Base-by-base conservation (phyloP, 1,284 basidiomycete species). In the Irpex sp. region DNA sequence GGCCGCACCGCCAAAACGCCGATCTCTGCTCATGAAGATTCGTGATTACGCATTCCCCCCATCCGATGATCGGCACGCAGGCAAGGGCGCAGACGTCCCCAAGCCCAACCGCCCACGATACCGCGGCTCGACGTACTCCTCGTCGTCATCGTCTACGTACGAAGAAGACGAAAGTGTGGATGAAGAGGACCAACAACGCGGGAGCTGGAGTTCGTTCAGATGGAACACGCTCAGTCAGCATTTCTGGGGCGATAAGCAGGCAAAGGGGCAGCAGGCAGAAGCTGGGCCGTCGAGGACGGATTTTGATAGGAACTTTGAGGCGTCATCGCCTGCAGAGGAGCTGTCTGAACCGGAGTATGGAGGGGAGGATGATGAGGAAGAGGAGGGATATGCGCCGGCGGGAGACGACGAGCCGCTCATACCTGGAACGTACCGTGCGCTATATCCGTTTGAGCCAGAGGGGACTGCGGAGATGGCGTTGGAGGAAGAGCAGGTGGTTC, bases 381-480 rank as follows among this genome's bases (percentile, higher is more conserved):
- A 70, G 1, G 69, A 71, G 2, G 71, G 70, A 17, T 65, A 62
- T 19, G 68, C 3, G 60, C 49, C 21, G 61, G 65, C 70, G 7
- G 69, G 72, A 15, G 74, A 75, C 65, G 78, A 76, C 21, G 73
- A 76, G 11, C 78, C 79, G 37, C 77, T 90, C 1, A 73, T 78
- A 17, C 88, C 90, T 0, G 91, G 91, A 0, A 64, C 87, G 1
- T 92, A 92, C 69, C 84, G 87, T 6, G 89, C 91, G 7, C 15
- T 91, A 70, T 92, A 88, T 66, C 78, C 84, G 3, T 92, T 92
- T 68, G 84, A 86, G 58, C 82, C 89, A 0, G 89, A 91, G 69
- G 89, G 89, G 1, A 85, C 83, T 17, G 86, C 89, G 26, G 91
- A 92, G 81, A 91, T 92, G 88, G 80, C 79, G 55, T 73, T 92